A percentile compares a stretch with the other conserved stretches of the same genome.
Evolutionary conservation across 148 eudicot species (phyloP).

Genomic region (Vaccinium macrocarpon): DNA sequence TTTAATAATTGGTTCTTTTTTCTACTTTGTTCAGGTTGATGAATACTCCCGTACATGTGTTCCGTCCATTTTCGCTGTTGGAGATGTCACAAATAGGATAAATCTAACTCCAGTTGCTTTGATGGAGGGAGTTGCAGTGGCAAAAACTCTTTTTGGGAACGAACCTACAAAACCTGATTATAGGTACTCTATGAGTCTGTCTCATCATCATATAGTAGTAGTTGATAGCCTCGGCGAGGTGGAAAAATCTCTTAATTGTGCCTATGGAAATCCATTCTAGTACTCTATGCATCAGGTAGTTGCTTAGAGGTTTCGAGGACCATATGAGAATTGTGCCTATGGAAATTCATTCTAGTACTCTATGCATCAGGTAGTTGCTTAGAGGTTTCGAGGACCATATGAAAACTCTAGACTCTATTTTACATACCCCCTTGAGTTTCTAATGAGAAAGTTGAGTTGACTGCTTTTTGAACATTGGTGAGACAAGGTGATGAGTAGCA

Average conservation of each 20-base stretch:
- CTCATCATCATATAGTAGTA: conserved; percentile 2
- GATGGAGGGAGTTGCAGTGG: conserved; percentile 96
- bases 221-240: not conserved
- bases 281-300: not conserved
- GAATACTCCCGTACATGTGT: conserved; percentile 84
- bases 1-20: not conserved
- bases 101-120: conserved; percentile 97
- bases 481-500: not conserved
- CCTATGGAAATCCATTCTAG: not conserved
- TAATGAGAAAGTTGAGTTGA: not conserved
- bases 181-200: conserved; percentile 42
- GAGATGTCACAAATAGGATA: conserved; percentile 93
- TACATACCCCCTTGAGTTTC: not conserved
- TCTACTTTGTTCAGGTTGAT: conserved; percentile 52
- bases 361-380: not conserved
- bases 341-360: not conserved
- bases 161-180: conserved; percentile 92
- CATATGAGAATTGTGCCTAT: not conserved
- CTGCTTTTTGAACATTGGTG: not conserved
- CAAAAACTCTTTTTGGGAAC: conserved; percentile 84
- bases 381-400: not conserved
- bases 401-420: not conserved
- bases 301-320: not conserved
- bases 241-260: not conserved
- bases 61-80: conserved; percentile 98